Evolutionary conservation across 176 grass and related monocot species (phyloP).

Genomic region (Zea mays): DNA sequence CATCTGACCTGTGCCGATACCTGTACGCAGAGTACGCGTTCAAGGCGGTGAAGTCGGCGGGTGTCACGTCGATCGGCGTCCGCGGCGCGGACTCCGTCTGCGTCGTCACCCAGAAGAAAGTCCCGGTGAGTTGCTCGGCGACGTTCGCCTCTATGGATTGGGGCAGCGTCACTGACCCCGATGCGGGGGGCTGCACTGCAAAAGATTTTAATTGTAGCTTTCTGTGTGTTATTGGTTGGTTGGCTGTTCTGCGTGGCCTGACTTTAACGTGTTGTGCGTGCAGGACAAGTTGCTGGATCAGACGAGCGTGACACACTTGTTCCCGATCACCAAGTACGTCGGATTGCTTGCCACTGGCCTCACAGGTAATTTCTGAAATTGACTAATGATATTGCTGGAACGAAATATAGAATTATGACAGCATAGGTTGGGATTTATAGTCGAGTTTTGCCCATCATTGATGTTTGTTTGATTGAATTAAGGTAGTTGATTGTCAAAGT

Average conservation of each 20-base stretch:
- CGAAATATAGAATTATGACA: background rate
- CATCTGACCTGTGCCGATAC: conserved; percentile 18
- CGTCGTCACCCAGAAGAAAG: conserved; percentile 99
- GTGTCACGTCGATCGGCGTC: conserved; percentile 94
- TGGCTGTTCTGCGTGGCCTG: background rate
- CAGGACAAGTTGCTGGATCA: conserved; percentile 97
- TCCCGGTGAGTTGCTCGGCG: conserved; percentile 71
- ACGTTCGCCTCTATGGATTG: background rate
- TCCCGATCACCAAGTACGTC: conserved; percentile 78
- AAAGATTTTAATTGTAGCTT: background rate
- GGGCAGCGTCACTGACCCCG: background rate
- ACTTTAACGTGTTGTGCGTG: background rate
- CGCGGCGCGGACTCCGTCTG: conserved; percentile 85
- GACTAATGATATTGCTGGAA: background rate
- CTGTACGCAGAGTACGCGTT: conserved; percentile 84
- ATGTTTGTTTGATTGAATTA: conserved; percentile 5
- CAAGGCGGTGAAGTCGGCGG: conserved; percentile 95
- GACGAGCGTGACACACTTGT: conserved; percentile 81
- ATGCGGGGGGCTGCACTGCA: background rate
- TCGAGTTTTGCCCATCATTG: background rate
- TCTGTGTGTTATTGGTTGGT: background rate
- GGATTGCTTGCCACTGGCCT: conserved; percentile 93
- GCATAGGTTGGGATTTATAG: background rate
- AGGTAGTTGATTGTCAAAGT: background rate
- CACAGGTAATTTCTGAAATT: conserved; percentile 54